phyloP scores from a whole-genome alignment of 2,329 filamentous ascomycete genomes.

The Colletotrichum spaethianum region DNA sequence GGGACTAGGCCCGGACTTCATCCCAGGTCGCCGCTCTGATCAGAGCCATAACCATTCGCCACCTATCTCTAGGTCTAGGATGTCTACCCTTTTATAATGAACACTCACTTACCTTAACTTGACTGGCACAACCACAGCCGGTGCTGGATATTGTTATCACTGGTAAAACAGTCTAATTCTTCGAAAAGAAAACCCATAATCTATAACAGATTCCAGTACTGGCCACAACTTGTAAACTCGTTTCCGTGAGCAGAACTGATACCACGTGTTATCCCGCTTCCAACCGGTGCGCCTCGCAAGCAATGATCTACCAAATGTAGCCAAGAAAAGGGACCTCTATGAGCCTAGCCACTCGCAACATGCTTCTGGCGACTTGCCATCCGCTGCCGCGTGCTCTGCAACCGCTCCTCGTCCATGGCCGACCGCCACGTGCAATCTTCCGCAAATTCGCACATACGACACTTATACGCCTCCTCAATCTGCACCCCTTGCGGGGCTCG shows the following conservation, averaged over 20 bases:
- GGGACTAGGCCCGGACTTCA: background rate
- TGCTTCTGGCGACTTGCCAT: constrained; percentile 22
- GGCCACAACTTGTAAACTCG: background rate
- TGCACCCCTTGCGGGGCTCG: constrained; percentile 81
- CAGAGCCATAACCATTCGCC: background rate
- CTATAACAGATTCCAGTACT: background rate
- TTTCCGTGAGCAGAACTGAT: background rate
- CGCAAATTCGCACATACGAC: constrained; percentile 85
- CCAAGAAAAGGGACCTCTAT: too few relatives aligned
- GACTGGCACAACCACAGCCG: background rate
- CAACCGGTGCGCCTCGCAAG: constrained; percentile 12
- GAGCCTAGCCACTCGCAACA: background rate
- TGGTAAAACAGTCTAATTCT: background rate
- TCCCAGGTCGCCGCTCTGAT: background rate
- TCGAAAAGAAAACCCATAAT: background rate
- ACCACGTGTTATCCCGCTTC: background rate
- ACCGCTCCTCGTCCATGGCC: constrained; percentile 73
- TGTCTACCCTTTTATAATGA: too few relatives aligned
- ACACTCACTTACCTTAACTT: too few relatives aligned
- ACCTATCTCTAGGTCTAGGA: rapidly evolving
- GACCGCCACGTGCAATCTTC: constrained; percentile 84
- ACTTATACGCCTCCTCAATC: constrained; percentile 91
- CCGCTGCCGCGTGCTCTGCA: constrained; percentile 35
- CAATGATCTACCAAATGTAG: background rate
- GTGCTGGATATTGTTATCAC: too few relatives aligned